Evolutionary conservation across 805 yeast genomes (phyloP), one percentile per base, ranked within the genome.

Genomic region (Starmerella apis): DNA sequence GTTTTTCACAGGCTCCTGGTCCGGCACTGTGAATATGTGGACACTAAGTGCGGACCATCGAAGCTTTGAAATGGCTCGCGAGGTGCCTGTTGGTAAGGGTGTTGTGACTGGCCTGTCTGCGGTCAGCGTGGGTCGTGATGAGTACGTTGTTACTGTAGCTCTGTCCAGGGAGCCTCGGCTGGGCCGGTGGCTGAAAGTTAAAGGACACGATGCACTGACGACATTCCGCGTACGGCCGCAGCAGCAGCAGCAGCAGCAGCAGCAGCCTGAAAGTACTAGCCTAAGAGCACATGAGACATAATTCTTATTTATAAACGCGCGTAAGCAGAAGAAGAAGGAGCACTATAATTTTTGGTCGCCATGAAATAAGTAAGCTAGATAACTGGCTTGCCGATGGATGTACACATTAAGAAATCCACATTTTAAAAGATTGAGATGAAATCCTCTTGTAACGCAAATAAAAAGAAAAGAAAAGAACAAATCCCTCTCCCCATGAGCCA

Each of bases 1-100:
- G 5, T 86, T 92, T 61, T 70, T 90, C 39, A 78, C 86, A 11
- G 98, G 98, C 1, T 88, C 97, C 2, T 83, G 86, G 81, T 76
- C 79, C 61, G 96, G 97, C 3, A 64, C 71, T 8, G 65, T 92
- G 48, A 78, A 75, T 53, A 73, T 86, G 42, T 92, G 97, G 97
- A 77, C 77, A 61, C 64, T 90, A 24, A 75, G 74, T 45, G 80
- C 76, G 45, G 80, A 77, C 46, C 62, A 81, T 59, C 75, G 94
- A 59, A 68, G 71, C 30, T 82, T 90, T 63, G 68, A 66, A 30
- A 63, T 71, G 7, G 54, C 85, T 10, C 84, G 83, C 16, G 71
- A 73, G 25, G 61, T 88, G 20, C 63, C 71, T 2, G 73, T 75
- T 30, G 81, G 82, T 50, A 74, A 73, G 52, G 96, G 96, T 41